These are phyloP conservation scores for Stenocarpella maydis DNA, from an alignment of 2,329 filamentous ascomycete genomes.

Conservation along the genomic window DNA sequence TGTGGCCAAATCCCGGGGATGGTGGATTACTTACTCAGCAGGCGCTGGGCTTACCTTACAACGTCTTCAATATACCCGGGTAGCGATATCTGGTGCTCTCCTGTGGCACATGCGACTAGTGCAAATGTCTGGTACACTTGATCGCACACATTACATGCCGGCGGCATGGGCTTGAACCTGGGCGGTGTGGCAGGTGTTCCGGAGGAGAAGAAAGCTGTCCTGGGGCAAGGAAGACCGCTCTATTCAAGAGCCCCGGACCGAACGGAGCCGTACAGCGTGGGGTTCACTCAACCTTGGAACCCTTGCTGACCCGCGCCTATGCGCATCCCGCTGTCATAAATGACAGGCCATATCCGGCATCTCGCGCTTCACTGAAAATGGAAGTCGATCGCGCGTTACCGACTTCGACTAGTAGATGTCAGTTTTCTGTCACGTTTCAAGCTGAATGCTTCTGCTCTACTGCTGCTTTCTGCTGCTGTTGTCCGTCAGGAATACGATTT, in stretches of 20 bases:
- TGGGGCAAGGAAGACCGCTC: not conserved
- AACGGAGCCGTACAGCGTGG: slow-evolving; percentile 11
- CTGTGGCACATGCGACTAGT: not conserved
- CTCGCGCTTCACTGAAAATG: not conserved
- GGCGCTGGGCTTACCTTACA: not conserved
- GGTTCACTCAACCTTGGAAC: not conserved
- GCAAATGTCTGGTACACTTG: not conserved
- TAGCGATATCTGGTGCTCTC: too few species aligned
- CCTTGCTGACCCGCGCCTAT: not conserved
- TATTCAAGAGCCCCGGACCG: not conserved
- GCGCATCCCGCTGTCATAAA: not conserved
- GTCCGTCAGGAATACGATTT: not conserved
- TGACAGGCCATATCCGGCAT: too few species aligned
- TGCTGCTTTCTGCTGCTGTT: not conserved
- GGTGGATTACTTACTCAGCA: not conserved
- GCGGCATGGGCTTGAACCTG: not conserved
- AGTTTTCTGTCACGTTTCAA: not conserved
- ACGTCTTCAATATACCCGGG: too few species aligned
- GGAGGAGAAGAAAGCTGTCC: not conserved
- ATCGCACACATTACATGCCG: not conserved
- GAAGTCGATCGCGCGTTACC: too few species aligned
- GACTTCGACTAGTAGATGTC: not conserved
- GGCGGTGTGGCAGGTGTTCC: not conserved
- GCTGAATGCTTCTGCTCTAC: not conserved
- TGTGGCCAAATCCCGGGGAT: not conserved